Base-by-base conservation (phyloP, 345 rosid genomes). In the Geranium brycei region DNA sequence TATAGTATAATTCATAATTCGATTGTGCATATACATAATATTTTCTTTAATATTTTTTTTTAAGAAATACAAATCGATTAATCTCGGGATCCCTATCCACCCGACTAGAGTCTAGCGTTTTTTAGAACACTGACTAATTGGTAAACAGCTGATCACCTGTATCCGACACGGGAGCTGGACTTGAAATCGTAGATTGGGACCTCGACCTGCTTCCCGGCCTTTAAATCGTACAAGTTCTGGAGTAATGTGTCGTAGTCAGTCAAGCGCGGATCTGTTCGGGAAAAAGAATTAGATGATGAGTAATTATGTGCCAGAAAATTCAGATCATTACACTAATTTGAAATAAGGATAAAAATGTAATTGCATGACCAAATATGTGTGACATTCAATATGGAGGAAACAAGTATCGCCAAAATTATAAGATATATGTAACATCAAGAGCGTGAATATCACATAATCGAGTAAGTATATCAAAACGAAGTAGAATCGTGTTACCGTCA, bases 111-210 rank as follows among this genome's bases (percentile, higher is more conserved):
- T 2, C 28, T 2, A 23, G 28, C 28, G 28, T 23, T 23, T 23
- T 23, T 23, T 23, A 23, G 28, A 23, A 23, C 28, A 23, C 28
- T 23, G 28, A 23, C 28, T 23, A 23, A 23, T 23, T 23, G 28
- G 28, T 23, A 23, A 23, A 23, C 28, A 23, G 28, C 28, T 23
- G 28, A 23, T 23, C 28, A 93, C 99, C 97, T 93, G 85, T 85
- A 86, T 79, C 99, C 99, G 56, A 72, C 70, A 40, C 97, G 88
- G 28, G 96, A 80, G 77, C 99, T 93, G 77, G 89, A 78, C 78
- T 87, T 91, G 76, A 93, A 93, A 78, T 93, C 99, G 74, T 93
- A 93, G 61, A 93, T 81, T 63, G 99, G 99, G 68, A 91, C 92
- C 76, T 91, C 79, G 14, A 73, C 84, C 61, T 81, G 72, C 77